Base-by-base conservation (phyloP, 345 rosid species). In the Abelmoschus esculentus region DNA sequence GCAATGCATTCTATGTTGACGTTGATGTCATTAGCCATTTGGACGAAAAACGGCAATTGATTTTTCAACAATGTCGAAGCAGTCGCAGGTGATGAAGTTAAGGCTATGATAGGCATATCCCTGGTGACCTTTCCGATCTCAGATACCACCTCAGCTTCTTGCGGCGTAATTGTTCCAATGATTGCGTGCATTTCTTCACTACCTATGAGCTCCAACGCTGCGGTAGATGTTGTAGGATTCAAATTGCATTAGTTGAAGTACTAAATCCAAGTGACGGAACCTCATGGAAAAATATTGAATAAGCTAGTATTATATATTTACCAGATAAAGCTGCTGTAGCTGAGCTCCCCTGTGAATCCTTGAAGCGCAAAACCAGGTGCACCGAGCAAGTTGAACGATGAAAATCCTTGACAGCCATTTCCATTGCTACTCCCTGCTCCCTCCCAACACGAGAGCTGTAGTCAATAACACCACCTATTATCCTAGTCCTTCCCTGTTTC, bases 41-140 rank as follows among this genome's bases (percentile, higher is more conserved):
- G 74, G 60, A 80, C 17, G 72, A 73, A 76, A 60, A 56, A 46
- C 14, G 83, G 78, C 13, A 64, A 44, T 4, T 6, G 68, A n/a
- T 42, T 18, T 13, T 6, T 26, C 49, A 56, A 13, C 9, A 31
- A 7, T 40, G 40, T 17, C 1, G 73, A 28, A 5, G 17, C 17
- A 6, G 31, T 61, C 66, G 71, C 3, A 17, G 57, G 73, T 17
- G 83, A 73, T 8, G 83, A 73, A 61, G 72, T 57, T 14, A 80
- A 29, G 56, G 76, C 71, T 13, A 76, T 59, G 29, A 73, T 69
- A 55, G 74, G 67, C 54, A 56, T 40, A 6, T 49, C 58, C 8
- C 10, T 58, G 72, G 56, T 6, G 62, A 49, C 2, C 18, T 68
- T 58, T 26, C 71, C 15, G 29, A 68, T 53, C 28, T 53, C 50